Conservation (phyloP, 305 asterid genomes). For the Plantago coronopus region DNA sequence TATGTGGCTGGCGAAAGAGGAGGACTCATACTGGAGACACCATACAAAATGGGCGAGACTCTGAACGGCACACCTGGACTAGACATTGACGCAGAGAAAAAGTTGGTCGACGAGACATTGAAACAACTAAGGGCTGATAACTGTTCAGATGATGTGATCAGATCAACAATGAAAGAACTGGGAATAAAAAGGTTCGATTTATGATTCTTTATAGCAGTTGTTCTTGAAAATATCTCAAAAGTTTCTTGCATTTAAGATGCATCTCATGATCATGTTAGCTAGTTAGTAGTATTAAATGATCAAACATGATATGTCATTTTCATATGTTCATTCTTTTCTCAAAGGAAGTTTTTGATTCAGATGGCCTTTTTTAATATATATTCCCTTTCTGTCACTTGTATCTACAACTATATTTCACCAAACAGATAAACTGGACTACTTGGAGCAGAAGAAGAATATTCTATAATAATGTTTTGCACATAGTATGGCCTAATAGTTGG, state of each 20-base stretch:
- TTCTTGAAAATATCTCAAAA: no score
- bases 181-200: slow-evolving; percentile 32
- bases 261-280: not conserved
- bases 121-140: slow-evolving; percentile 20
- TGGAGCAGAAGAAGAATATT: not conserved
- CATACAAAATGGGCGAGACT: slow-evolving; percentile 8
- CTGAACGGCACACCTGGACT: slow-evolving; percentile 6
- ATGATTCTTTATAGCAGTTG: not conserved
- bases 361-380: not conserved
- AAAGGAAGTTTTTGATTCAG: not conserved
- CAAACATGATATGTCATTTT: not conserved
- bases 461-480: not conserved
- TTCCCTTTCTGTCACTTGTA: not conserved
- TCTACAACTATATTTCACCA: slow-evolving; percentile 6
- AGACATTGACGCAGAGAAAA: slow-evolving; percentile 8
- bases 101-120: slow-evolving; percentile 23
- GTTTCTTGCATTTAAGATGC: not conserved
- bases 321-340: not conserved
- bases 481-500: not conserved
- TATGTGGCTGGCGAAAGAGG: slow-evolving; percentile 10
- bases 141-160: slow-evolving; percentile 17
- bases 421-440: not conserved
- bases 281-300: not conserved
- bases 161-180: slow-evolving; percentile 26
- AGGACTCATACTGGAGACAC: slow-evolving; percentile 11